These are phyloP conservation scores for Rhododendron simsii DNA, from an alignment of 148 eudicot species.

Conservation along the genomic window DNA sequence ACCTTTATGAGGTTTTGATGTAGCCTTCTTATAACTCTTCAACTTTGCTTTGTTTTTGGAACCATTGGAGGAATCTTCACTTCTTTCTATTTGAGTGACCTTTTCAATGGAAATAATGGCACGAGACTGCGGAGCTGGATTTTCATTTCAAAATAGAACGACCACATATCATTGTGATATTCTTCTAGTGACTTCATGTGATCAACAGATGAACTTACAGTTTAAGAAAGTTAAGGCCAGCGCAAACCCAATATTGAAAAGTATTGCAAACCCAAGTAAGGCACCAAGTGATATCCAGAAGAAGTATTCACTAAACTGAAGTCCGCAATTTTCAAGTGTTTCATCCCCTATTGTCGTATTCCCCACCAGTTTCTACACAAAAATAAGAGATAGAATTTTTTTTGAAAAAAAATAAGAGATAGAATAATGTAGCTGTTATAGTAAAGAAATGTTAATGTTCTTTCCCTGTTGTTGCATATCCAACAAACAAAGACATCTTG, in stretches of 20 bases:
- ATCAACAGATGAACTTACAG: conserved; percentile 33
- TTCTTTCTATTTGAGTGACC: conserved; percentile 36
- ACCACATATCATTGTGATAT: background rate
- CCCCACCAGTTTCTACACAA: conserved; percentile 34
- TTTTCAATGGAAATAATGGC: conserved; percentile 62
- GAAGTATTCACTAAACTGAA: conserved; percentile 39
- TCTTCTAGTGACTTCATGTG: background rate
- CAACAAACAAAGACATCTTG: background rate
- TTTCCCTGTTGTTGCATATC: background rate
- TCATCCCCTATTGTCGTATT: conserved; percentile 58
- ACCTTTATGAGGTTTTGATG: conserved; percentile 37
- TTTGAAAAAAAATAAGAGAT: background rate
- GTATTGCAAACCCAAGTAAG: conserved; percentile 47
- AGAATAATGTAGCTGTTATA: background rate
- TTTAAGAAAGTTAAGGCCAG: conserved; percentile 60
- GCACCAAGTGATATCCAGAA: conserved; percentile 66
- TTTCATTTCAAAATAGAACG: background rate
- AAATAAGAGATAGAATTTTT: background rate
- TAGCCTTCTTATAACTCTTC: background rate
- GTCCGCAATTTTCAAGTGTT: conserved; percentile 57
- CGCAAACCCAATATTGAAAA: conserved; percentile 48
- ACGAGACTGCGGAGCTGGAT: conserved; percentile 57
- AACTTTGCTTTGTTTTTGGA: background rate
- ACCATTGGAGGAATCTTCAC: conserved; percentile 13
- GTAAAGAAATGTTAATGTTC: background rate